Evolutionary conservation across 169 alveolate species (phyloP).

Genomic region (Cryptosporidium bovis): DNA sequence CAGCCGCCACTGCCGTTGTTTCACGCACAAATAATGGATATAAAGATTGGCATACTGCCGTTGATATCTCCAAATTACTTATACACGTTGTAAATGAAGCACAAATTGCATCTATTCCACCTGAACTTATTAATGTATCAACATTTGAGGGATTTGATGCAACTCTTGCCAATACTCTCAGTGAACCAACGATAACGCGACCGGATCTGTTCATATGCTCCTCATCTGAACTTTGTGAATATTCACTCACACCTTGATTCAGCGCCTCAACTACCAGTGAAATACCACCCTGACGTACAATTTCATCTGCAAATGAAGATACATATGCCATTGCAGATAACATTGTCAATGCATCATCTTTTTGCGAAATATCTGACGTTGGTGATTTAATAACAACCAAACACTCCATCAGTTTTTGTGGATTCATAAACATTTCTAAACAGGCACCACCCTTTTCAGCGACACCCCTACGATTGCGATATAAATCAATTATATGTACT

Average conservation of each 20-base stretch:
- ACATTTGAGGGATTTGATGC: constrained; percentile 88
- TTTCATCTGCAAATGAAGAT: constrained; percentile 89
- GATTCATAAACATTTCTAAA: constrained; percentile 87
- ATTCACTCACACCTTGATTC: constrained; percentile 85
- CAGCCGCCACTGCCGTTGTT: constrained; percentile 69
- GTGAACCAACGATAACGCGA: constrained; percentile 86
- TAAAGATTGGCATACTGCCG: constrained; percentile 88
- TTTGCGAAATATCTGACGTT: constrained; percentile 86
- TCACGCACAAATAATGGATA: constrained; percentile 79
- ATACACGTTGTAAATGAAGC: constrained; percentile 87
- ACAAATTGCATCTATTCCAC: constrained; percentile 89
- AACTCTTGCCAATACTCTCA: constrained; percentile 87
- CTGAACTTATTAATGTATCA: constrained; percentile 84
- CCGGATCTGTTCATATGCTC: constrained; percentile 76
- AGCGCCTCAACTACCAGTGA: constrained; percentile 87
- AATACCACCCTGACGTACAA: constrained; percentile 90
- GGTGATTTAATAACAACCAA: constrained; percentile 85
- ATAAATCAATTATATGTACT: constrained; percentile 61
- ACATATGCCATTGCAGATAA: constrained; percentile 91
- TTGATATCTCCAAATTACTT: constrained; percentile 82
- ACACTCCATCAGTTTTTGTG: constrained; percentile 87
- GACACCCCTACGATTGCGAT: constrained; percentile 63
- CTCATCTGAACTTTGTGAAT: constrained; percentile 84
- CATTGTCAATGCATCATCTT: constrained; percentile 88
- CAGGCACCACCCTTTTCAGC: constrained; percentile 89